A percentile compares a stretch with the other conserved stretches of the same genome.
phyloP scores from a whole-genome alignment of 331 rosid genomes.

The Telfairia occidentalis region DNA sequence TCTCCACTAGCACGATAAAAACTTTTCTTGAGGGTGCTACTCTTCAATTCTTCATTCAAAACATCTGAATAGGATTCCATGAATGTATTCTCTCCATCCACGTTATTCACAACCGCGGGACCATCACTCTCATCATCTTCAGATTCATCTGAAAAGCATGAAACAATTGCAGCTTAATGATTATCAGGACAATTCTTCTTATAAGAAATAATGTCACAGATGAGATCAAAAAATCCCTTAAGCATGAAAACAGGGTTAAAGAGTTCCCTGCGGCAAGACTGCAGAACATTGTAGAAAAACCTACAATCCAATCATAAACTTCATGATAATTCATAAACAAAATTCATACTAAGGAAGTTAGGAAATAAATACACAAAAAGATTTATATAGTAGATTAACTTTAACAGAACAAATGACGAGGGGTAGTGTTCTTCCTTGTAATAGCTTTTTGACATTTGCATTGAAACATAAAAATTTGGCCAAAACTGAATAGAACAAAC shows the following conservation, averaged over 20 bases:
- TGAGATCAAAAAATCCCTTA: not conserved
- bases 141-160: conserved; percentile 44
- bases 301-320: not conserved
- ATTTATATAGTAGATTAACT: not conserved
- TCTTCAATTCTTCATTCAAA: conserved; percentile 57
- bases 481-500: not conserved
- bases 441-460: not conserved
- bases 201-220: not conserved
- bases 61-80: conserved; percentile 64
- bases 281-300: not conserved
- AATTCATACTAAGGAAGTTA: not conserved
- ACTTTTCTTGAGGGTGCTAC: conserved; percentile 59
- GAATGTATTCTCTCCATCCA: conserved; percentile 40
- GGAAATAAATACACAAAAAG: not conserved
- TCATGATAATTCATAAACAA: not conserved
- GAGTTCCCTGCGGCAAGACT: not conserved
- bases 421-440: not conserved
- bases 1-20: conserved; percentile 71
- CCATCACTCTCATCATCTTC: conserved; percentile 45
- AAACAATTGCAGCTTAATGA: not conserved
- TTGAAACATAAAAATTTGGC: not conserved
- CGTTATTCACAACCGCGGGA: conserved; percentile 32
- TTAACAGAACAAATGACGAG: not conserved
- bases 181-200: not conserved
- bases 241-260: not conserved